phyloP scores from a whole-genome alignment of 352 stramenopile species.

The Phytophthora boehmeriae region DNA sequence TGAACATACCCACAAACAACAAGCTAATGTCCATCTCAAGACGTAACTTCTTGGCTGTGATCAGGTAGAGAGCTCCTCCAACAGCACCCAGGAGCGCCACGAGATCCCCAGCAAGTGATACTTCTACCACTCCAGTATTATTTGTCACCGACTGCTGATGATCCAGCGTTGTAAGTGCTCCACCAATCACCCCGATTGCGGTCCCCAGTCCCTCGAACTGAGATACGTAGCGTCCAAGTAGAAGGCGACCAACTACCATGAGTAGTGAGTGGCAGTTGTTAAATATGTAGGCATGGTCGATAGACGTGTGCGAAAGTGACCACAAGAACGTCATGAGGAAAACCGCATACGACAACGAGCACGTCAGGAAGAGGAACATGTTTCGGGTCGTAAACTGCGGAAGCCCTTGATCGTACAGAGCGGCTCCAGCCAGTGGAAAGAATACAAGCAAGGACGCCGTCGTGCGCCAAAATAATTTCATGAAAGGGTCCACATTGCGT shows the following conservation, averaged over 20 bases:
- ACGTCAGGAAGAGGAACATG: constrained; percentile 72
- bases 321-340: constrained; percentile 87
- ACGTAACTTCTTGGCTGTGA: constrained; percentile 74
- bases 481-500: constrained; percentile 71
- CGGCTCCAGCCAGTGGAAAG: constrained; percentile 56
- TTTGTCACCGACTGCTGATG: constrained; percentile 33
- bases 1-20: constrained; percentile 70
- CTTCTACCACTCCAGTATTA: constrained; percentile 36
- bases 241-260: constrained; percentile 69
- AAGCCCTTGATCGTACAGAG: constrained; percentile 59
- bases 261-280: constrained; percentile 89
- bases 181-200: constrained; percentile 77
- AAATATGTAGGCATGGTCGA: constrained; percentile 87
- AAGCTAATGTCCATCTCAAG: constrained; percentile 70
- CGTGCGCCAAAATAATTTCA: constrained; percentile 87
- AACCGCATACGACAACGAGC: constrained; percentile 71
- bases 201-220: constrained; percentile 81
- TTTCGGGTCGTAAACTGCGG: constrained; percentile 63
- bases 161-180: constrained; percentile 76
- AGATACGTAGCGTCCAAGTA: constrained; percentile 67
- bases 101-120: constrained; percentile 70
- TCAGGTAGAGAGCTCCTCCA: constrained; percentile 76
- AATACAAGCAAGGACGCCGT: constrained; percentile 78
- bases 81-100: constrained; percentile 76
- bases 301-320: constrained; percentile 77